Base-by-base conservation (phyloP, 495 filamentous ascomycete species). In the Penicillium goetzii region DNA sequence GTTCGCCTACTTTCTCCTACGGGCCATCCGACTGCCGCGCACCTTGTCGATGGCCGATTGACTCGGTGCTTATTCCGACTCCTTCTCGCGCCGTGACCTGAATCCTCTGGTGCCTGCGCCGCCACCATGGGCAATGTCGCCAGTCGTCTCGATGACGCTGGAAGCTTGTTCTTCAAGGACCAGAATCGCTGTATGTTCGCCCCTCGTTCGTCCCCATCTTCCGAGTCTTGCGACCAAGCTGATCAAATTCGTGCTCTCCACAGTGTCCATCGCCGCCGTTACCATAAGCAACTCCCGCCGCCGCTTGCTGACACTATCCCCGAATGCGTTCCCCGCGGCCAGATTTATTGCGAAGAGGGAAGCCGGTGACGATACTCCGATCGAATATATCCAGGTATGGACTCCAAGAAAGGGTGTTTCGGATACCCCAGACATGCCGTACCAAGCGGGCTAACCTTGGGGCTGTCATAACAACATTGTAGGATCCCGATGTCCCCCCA, bases 371-470 rank as follows among this genome's bases (percentile, higher is more conserved):
- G 86, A 89, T 50, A 82, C 80, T 54, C 84, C 89, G 9, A 81
- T 97, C 57, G 94, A 97, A 76, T 99, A 92, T 76, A 87, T 99
- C 36, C 95, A 97, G 87, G 94, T 97, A 74, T 50, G 50, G n/a
- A 33, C 50, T n/a, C 3, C 9, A 53, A 21, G 4, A 23, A 32
- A 10, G 50, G 15, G 15, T 15, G 9, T 26, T 12, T 23, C 8
- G 5, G 28, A 30, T 1, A 36, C 9, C 7, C 19, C 38, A 17
- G 15, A 50, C 52, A 3, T 15, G 36, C 15, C 40, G 34, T 32
- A 40, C 15, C 14, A 33, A 40, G 55, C 59, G 45, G 45, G 56
- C 33, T 60, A 47, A 30, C 21, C 47, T 23, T 15, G 33, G 21
- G 36, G 34, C 30, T n/a, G 17, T 36, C 30, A 28, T 28, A 45